Evolutionary conservation across 192 early-diverging fungal species (phyloP).

Genomic region (Coemansia guatemalensis): DNA sequence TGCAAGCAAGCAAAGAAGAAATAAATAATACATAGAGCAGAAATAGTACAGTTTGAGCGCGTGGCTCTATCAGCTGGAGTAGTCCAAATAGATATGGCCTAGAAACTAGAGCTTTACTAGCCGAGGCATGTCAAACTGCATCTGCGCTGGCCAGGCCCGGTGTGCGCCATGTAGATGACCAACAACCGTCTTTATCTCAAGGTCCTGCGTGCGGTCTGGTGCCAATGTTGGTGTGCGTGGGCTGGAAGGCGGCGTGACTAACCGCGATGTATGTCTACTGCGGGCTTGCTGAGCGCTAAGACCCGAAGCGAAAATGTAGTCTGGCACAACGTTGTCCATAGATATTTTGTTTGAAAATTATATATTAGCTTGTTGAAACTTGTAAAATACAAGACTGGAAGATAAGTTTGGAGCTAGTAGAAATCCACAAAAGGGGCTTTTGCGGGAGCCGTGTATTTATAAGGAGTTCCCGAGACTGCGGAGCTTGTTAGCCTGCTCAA

Average conservation of each 20-base stretch:
- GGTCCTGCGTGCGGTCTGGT: constrained; percentile 6
- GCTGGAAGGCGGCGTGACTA: constrained; percentile 26
- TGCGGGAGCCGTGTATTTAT: no score
- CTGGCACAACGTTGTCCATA: constrained; percentile 42
- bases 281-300: constrained; percentile 49
- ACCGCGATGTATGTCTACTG: constrained; percentile 29
- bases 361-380: not conserved
- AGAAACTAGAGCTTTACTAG: constrained; percentile 32
- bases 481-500: no score
- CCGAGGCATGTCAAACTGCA: constrained; percentile 51
- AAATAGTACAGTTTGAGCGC: not conserved
- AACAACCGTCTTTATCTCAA: constrained; percentile 45
- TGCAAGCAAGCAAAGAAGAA: constrained; percentile 3
- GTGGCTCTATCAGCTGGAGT: not conserved
- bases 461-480: not conserved
- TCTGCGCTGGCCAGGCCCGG: constrained; percentile 44
- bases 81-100: not conserved
- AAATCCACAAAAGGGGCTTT: not conserved
- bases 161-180: constrained; percentile 35
- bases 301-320: constrained; percentile 50
- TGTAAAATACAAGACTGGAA: not conserved
- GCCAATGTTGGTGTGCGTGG: constrained; percentile 6
- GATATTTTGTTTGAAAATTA: not conserved
- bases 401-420: not conserved
- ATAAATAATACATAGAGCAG: not conserved